A percentile compares a stretch with the other conserved stretches of the same genome.
Conservation (phyloP, 2,329 filamentous ascomycete genomes). For the Rhexocercosporidium sp. region DNA sequence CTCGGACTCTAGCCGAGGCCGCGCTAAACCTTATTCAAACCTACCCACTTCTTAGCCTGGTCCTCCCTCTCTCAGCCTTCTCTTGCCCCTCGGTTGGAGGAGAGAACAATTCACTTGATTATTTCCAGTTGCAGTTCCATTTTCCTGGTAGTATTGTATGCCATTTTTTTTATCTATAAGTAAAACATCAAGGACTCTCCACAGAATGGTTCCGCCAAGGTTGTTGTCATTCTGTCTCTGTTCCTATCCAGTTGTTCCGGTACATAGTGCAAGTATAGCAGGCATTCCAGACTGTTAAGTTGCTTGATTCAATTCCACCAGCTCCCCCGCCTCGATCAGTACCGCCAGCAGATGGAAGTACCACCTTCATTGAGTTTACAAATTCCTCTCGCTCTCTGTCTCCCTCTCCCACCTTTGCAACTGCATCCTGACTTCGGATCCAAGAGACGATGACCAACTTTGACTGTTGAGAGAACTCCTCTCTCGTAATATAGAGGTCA, state of each 20-base stretch:
- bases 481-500: background rate
- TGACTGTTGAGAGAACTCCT: background rate
- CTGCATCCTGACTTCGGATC: background rate
- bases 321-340: background rate
- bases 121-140: too few species aligned
- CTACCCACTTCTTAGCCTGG: background rate
- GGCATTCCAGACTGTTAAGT: too few species aligned
- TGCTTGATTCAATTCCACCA: background rate
- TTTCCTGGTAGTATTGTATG: too few species aligned
- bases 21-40: slow-evolving; percentile 5
- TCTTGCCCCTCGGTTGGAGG: background rate
- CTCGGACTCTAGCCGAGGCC: background rate
- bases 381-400: background rate
- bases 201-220: too few species aligned
- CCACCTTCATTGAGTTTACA: background rate
- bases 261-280: too few species aligned
- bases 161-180: too few species aligned
- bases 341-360: background rate
- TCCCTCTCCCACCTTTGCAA: background rate
- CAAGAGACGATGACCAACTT: background rate
- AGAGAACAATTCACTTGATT: too few species aligned
- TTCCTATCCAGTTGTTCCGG: too few species aligned
- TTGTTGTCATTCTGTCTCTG: too few species aligned
- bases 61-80: background rate
- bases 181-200: too few species aligned